phyloP scores from a whole-genome alignment of 2,329 filamentous ascomycete genomes.

The Fusarium tupiense region DNA sequence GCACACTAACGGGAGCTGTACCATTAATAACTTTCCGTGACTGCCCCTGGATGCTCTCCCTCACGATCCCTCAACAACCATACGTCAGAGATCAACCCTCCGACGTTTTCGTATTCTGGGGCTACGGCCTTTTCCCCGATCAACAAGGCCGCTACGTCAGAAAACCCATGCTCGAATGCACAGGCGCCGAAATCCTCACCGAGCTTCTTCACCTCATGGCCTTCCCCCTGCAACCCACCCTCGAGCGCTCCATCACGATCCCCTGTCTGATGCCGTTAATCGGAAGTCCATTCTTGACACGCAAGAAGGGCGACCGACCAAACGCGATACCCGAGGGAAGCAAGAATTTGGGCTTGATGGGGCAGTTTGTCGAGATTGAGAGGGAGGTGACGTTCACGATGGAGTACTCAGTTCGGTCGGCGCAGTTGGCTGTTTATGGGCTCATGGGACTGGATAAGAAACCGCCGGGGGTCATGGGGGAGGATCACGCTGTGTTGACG shows the following conservation, averaged over 20 bases:
- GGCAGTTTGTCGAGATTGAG: conserved; percentile 43
- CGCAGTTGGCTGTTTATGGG: conserved; percentile 40
- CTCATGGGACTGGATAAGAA: conserved; percentile 39
- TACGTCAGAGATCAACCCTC: conserved; percentile 39
- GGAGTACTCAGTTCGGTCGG: conserved; percentile 43
- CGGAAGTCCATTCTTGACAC: conserved; percentile 40
- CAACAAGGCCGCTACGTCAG: conserved; percentile 37
- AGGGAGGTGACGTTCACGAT: conserved; percentile 43
- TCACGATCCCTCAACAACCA: conserved; percentile 37
- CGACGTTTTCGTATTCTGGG: conserved; percentile 41
- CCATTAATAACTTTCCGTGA: conserved; percentile 42
- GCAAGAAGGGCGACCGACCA: conserved; percentile 40
- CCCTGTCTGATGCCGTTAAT: conserved; percentile 41
- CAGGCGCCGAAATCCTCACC: conserved; percentile 39
- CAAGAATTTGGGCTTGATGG: conserved; percentile 42
- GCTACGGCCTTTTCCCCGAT: conserved; percentile 42
- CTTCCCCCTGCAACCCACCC: conserved; percentile 37
- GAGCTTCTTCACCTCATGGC: conserved; percentile 41
- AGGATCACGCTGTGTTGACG: conserved; percentile 37
- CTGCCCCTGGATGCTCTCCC: conserved; percentile 42
- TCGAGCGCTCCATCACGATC: conserved; percentile 36
- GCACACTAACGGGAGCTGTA: conserved; percentile 35
- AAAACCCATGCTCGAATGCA: conserved; percentile 42
- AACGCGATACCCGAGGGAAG: conserved; percentile 38
- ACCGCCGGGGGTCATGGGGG: conserved; percentile 32